These are phyloP conservation scores for Aquilaria malaccensis DNA, from an alignment of 345 rosid genomes.

Conservation along the genomic window DNA sequence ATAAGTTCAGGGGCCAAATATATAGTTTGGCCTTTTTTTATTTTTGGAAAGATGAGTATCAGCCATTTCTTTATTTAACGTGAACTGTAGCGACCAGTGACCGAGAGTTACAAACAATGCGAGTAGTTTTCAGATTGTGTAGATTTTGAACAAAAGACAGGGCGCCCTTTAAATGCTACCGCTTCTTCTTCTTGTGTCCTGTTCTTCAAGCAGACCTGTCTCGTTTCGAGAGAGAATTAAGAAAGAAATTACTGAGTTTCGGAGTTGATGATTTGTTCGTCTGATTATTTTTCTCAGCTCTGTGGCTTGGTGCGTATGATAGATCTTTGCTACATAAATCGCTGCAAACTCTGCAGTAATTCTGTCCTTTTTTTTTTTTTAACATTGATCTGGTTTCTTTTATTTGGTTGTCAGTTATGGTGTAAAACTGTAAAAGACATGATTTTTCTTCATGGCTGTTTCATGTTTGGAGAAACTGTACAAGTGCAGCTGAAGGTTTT, in stretches of 20 bases:
- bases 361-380: background rate
- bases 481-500: background rate
- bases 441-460: conserved; percentile 8
- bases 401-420: background rate
- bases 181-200: conserved; percentile 28
- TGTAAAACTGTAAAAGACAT: background rate
- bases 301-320: conserved; percentile 26
- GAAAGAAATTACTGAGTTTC: background rate
- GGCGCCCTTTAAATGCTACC: conserved; percentile 40
- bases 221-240: conserved; percentile 23
- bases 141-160: conserved; percentile 36
- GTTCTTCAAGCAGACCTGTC: conserved; percentile 15
- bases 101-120: too few relatives aligned
- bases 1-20: too few relatives aligned
- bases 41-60: too few relatives aligned
- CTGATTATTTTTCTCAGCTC: conserved; percentile 15
- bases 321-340: conserved; percentile 1
- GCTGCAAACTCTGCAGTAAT: background rate
- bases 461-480: background rate
- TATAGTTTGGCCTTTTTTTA: too few relatives aligned
- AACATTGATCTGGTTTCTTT: too few relatives aligned
- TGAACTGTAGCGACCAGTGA: too few relatives aligned
- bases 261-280: conserved; percentile 22
- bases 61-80: too few relatives aligned
- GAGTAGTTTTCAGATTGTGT: conserved; percentile 5